Conservation (phyloP, 2,329 filamentous ascomycete species). For the Cercospora citrullina region DNA sequence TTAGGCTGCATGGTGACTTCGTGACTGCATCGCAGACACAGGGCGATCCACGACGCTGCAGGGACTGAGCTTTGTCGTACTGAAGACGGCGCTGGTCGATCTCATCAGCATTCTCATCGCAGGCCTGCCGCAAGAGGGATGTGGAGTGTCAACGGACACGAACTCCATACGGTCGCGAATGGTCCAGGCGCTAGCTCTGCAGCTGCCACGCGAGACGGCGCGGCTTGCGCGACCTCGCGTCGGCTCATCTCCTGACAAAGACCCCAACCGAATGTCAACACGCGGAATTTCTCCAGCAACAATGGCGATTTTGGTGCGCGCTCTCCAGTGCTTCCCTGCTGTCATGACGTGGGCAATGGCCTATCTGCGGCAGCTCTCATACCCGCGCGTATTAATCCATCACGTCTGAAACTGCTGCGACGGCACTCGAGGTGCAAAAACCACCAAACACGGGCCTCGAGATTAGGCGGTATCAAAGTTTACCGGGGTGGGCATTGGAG, state of each 20-base stretch:
- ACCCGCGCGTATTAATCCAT: neutral
- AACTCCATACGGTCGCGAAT: neutral
- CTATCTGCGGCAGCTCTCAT: neutral
- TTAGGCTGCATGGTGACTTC: neutral
- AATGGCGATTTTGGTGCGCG: neutral
- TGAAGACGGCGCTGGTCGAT: neutral
- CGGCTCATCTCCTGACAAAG: constrained; percentile 7
- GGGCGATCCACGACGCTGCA: neutral
- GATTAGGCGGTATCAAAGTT: constrained; percentile 20
- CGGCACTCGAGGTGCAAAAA: neutral
- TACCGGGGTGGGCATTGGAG: constrained; percentile 20
- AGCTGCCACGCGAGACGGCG: constrained; percentile 7
- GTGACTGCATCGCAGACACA: neutral
- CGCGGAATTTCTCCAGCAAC: neutral
- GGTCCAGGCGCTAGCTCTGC: constrained; percentile 4
- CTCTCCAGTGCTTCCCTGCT: neutral
- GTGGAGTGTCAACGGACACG: neutral
- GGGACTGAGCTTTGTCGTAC: neutral
- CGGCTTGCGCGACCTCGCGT: constrained; percentile 2
- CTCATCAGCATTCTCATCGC: neutral
- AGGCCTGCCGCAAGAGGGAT: neutral
- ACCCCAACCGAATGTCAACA: neutral
- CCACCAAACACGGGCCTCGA: constrained; percentile 7
- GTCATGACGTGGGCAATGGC: neutral
- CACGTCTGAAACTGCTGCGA: constrained; percentile 1